Evolutionary conservation across 2,329 filamentous ascomycete genomes (phyloP), one percentile per base, ranked within the genome.

Genomic region (Pyrenophora seminiperda): DNA sequence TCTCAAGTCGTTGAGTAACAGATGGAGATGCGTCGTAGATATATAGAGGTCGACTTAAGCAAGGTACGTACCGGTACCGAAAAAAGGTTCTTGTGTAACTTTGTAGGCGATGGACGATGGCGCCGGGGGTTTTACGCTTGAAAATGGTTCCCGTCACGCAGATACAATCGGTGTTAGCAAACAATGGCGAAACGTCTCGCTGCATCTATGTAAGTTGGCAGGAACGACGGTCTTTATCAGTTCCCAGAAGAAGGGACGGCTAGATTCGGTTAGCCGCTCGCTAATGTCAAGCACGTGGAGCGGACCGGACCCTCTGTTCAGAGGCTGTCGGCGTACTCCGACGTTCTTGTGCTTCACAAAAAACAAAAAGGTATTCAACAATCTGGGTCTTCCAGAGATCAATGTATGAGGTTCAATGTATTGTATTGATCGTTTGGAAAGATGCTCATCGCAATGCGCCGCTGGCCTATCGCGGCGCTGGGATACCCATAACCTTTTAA

Each of bases 401-500:
- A 27, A 27, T 27, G 9, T 11, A 9, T 27, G 9, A 27, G 24
- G 7, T 27, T 11, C 24, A 27, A 27, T 27, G 24, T 27, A 11
- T 27, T 27, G 24, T 27, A 27, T 9, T 11, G 24, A 27, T 10
- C 13, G 24, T 27, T 27, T 9, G 24, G 9, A 27, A 11, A 18
- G 9, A 27, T 27, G 24, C 24, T 27, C 7, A 27, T 38, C 41
- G 56, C 48, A 55, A 41, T 47, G 52, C 51, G 49, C 49, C 49
- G 51, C 41, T 47, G 50, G 54, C 50, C 48, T 57, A 53, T 46
- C 24, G 33, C 41, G 4, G 24, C 52, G 52, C 52, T 50, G 52
- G 53, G 57, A 55, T 58, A 55, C 58, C 48, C 56, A 45, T 63
- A 56, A 62, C 56, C 54, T 58, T 50, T 53, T 48, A 56, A 50